Conservation (phyloP, 2,329 filamentous ascomycete species). For the Lasiodiplodia theobromae region DNA sequence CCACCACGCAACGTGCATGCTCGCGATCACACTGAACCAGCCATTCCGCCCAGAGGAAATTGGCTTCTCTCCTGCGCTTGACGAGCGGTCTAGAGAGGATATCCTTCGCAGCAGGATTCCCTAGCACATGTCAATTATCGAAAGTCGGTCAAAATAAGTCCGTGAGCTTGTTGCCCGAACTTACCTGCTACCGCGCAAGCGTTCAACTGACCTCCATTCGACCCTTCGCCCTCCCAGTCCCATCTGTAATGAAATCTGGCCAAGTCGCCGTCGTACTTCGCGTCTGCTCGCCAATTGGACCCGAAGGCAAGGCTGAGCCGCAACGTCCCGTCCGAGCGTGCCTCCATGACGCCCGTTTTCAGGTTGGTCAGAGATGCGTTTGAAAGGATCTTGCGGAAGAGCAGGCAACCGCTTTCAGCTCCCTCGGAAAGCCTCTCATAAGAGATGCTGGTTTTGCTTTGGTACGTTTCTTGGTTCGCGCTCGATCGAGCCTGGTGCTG, state of each 20-base stretch:
- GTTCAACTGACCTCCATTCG: background rate
- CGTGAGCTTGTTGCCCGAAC: background rate
- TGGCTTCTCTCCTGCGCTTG: background rate
- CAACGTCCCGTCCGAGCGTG: background rate
- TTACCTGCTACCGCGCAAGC: background rate
- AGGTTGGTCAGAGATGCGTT: background rate
- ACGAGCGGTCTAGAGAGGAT: background rate
- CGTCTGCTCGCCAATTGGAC: background rate
- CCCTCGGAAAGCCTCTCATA: background rate
- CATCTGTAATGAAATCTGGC: background rate
- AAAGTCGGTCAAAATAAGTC: no score
- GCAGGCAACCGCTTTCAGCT: background rate
- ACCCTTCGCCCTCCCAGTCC: background rate
- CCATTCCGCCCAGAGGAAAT: background rate
- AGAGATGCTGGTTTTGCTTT: background rate
- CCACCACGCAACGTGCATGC: background rate
- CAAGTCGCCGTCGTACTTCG: background rate
- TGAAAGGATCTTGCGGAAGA: background rate
- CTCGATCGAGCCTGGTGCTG: background rate
- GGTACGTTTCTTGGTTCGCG: background rate
- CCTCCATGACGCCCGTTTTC: background rate
- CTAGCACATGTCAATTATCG: background rate
- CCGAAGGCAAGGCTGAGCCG: background rate
- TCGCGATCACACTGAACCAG: background rate
- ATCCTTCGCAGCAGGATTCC: background rate